Conservation (phyloP, 768 basidiomycete species). For the Tylopilus felleus region DNA sequence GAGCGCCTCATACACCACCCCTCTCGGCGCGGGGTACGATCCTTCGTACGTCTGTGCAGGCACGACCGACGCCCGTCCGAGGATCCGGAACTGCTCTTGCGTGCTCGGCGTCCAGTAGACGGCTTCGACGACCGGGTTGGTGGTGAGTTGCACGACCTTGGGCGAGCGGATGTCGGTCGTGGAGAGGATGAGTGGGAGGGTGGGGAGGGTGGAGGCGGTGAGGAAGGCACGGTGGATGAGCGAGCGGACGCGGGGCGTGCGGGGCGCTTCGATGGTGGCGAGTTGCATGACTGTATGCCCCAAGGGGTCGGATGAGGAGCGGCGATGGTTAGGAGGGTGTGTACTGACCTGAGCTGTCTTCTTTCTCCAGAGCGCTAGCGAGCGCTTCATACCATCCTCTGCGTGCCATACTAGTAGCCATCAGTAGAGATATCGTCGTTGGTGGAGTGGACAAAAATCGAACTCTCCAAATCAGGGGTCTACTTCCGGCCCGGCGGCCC, state of each 20-base stretch:
- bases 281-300: conserved; percentile 52
- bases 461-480: too few relatives aligned
- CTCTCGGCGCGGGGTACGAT: conserved; percentile 10
- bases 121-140: conserved; percentile 43
- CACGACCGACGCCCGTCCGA: conserved; percentile 54
- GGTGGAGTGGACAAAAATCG: background rate
- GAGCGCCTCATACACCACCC: conserved; percentile 34
- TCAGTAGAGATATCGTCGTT: too few relatives aligned
- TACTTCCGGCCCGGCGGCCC: too few relatives aligned
- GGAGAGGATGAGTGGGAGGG: conserved; percentile 58
- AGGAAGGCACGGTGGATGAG: conserved; percentile 61
- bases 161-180: conserved; percentile 73
- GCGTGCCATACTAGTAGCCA: conserved; percentile 3
- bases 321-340: background rate
- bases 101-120: conserved; percentile 72
- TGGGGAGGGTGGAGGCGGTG: conserved; percentile 37
- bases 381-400: conserved; percentile 49
- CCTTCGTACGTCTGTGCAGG: conserved; percentile 43
- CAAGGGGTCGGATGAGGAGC: background rate
- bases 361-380: conserved; percentile 36
- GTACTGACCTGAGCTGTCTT: conserved; percentile 36
- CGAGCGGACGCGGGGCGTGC: conserved; percentile 60
- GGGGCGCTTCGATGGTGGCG: conserved; percentile 25
- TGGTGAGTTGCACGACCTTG: conserved; percentile 44
- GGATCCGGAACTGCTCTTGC: conserved; percentile 71